Percentiles rank a stretch among this genome's conserved stretches.
Conservation (phyloP, 768 basidiomycete species). For the Mycena pura region DNA sequence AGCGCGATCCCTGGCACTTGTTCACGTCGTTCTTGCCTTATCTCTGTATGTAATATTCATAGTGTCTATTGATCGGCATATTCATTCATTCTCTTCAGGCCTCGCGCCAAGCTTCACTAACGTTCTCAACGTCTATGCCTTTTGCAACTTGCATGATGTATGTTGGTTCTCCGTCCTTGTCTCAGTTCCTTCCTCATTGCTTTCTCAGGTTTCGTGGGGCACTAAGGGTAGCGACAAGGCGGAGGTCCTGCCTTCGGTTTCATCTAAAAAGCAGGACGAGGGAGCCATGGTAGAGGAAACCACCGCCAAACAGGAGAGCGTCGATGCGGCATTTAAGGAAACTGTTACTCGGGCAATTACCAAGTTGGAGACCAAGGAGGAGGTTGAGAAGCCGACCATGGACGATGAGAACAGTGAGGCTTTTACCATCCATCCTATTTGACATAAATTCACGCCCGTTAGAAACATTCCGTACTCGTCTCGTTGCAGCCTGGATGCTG, state of each 20-base stretch:
- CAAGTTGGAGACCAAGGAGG: slow-evolving; percentile 61
- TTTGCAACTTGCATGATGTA: slow-evolving; percentile 95
- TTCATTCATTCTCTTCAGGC: slow-evolving; percentile 11
- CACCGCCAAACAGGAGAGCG: slow-evolving; percentile 74
- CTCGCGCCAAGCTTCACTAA: slow-evolving; percentile 94
- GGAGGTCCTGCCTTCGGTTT: slow-evolving; percentile 79
- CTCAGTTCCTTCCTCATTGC: slow-evolving; percentile 2
- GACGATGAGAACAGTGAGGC: slow-evolving; percentile 74
- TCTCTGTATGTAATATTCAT: slow-evolving; percentile 50
- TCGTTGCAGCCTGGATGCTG: slow-evolving; percentile 78
- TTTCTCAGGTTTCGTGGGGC: slow-evolving; percentile 82
- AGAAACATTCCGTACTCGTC: slow-evolving; percentile 80
- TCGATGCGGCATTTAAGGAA: slow-evolving; percentile 83
- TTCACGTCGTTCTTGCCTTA: slow-evolving; percentile 94
- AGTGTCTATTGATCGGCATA: background rate
- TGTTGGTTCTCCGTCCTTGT: slow-evolving; percentile 25
- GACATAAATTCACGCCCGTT: background rate
- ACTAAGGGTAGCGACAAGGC: slow-evolving; percentile 96
- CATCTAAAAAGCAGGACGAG: slow-evolving; percentile 63
- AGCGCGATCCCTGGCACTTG: slow-evolving; percentile 99
- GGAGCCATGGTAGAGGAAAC: slow-evolving; percentile 78
- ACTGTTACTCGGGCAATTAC: slow-evolving; percentile 80
- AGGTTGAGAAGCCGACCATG: slow-evolving; percentile 69
- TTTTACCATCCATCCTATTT: background rate
- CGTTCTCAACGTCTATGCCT: slow-evolving; percentile 95